Conservation (phyloP, 108 stramenopile species). For the Nitzschia sp. region DNA sequence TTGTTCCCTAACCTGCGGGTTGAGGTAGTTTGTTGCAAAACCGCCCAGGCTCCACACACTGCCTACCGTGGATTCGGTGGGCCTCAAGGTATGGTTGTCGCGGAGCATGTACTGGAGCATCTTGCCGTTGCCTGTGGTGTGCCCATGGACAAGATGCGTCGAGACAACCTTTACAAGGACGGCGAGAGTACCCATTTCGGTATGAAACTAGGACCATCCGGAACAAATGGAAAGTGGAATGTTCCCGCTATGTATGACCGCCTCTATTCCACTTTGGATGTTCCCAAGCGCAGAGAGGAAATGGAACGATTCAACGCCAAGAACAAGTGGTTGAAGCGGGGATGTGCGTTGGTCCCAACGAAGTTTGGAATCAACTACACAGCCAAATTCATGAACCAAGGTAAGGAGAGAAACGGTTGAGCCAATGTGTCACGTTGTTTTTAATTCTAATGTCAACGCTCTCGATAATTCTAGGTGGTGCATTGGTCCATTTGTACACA, state of each 20-base stretch:
- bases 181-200: constrained; percentile 84
- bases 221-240: constrained; percentile 76
- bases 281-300: constrained; percentile 53
- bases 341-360: constrained; percentile 82
- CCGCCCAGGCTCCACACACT: constrained; percentile 89
- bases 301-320: constrained; percentile 80
- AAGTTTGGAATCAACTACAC: constrained; percentile 92
- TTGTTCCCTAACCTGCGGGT: constrained; percentile 82
- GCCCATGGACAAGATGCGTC: constrained; percentile 58
- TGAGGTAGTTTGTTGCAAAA: constrained; percentile 82
- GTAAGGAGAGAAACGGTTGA: constrained; percentile 14
- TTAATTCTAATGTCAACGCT: background rate
- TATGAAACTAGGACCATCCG: constrained; percentile 59
- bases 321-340: constrained; percentile 86
- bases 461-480: constrained; percentile 45
- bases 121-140: constrained; percentile 70
- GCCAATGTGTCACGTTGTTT: background rate
- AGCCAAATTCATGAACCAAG: constrained; percentile 88
- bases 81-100: constrained; percentile 79
- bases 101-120: constrained; percentile 91
- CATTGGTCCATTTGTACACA: constrained; percentile 90
- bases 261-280: constrained; percentile 54
- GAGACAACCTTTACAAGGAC: constrained; percentile 79
- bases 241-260: constrained; percentile 80
- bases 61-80: constrained; percentile 96